Evolutionary conservation across 345 rosid species (phyloP), one percentile per base, ranked within the genome.

Genomic region (Boechera stricta): DNA sequence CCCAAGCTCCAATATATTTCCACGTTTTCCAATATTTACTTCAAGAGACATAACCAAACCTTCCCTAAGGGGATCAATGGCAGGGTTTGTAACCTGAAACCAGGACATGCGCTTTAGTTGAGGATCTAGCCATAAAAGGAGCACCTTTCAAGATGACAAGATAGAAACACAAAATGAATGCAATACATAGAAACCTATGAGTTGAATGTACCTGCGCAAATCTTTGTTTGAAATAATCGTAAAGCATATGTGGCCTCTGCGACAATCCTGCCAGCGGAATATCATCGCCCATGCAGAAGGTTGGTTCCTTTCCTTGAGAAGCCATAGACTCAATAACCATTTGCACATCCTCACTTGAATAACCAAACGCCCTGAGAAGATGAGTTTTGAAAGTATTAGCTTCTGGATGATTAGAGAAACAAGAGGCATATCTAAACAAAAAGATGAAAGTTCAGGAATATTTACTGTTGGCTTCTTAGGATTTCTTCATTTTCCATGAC

Each of bases 311-410:
- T 61, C 97, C 99, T 83, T 95, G 97, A 5, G 97, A 72, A 76
- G 99, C 98, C 99, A 95, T 95, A 35, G 85, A 74, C 83, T 95
- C 98, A 85, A 95, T 95, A 78, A 95, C 87, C 99, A 95, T 95
- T 82, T 95, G 99, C 26, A 95, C 99, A 83, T 95, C 99, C 81
- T 95, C 99, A 67, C 99, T 95, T 57, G 99, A 95, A 80, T 92
- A 95, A 73, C 99, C 99, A 75, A 85, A 95, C 57, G 98, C 96
- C 86, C 99, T 95, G 84, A 58, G 10, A 41, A 61, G 8, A 58
- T 61, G 24, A 35, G 53, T 10, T 45, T 42, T 61, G 66, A 61
- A 26, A 73, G 59, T 11, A 57, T 52, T 58, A 72, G 29, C 3
- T 26, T 52, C 63, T 0, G 0, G 5, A 72, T 57, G 68, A 29